Percentiles rank a stretch among this genome's conserved stretches.
These are phyloP conservation scores for Sugiyamaella floridensis DNA, from an alignment of 805 yeast genomes.

Conservation along the genomic window DNA sequence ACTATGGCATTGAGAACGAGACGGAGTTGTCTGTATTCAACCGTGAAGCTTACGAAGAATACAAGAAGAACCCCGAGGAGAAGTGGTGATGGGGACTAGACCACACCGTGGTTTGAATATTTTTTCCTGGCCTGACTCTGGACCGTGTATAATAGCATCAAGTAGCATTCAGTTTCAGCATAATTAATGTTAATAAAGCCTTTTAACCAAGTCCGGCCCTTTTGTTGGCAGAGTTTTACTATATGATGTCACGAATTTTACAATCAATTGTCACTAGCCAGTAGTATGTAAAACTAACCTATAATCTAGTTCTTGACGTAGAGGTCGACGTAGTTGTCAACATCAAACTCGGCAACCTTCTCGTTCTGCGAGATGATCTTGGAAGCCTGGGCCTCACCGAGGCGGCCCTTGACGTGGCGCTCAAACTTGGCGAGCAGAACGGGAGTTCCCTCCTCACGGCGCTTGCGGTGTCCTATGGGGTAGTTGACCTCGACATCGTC, in stretches of 20 bases:
- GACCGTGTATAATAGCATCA: too few relatives aligned
- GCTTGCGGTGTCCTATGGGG: constrained; percentile 52
- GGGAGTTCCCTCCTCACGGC: constrained; percentile 56
- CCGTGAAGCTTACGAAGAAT: constrained; percentile 54
- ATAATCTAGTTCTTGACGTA: constrained; percentile 29
- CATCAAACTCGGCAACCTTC: constrained; percentile 37
- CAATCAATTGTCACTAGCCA: too few relatives aligned
- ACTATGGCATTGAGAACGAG: constrained; percentile 70
- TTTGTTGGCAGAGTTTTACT: background rate
- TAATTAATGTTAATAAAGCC: too few relatives aligned
- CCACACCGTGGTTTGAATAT: background rate
- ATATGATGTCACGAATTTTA: too few relatives aligned
- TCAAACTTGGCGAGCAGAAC: constrained; percentile 45
- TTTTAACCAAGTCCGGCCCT: too few relatives aligned
- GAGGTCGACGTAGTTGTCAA: constrained; percentile 43
- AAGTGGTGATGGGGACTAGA: constrained; percentile 53
- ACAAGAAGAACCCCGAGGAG: constrained; percentile 78
- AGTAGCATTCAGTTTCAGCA: too few relatives aligned
- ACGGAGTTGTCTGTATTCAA: constrained; percentile 87
- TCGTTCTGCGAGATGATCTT: constrained; percentile 33
- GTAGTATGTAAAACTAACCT: too few relatives aligned
- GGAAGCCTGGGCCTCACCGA: constrained; percentile 34
- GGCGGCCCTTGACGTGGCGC: constrained; percentile 44
- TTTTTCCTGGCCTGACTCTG: too few relatives aligned
- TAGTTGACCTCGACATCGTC: constrained; percentile 49